Conservation (phyloP, 345 rosid genomes). For the Durio zibethinus region DNA sequence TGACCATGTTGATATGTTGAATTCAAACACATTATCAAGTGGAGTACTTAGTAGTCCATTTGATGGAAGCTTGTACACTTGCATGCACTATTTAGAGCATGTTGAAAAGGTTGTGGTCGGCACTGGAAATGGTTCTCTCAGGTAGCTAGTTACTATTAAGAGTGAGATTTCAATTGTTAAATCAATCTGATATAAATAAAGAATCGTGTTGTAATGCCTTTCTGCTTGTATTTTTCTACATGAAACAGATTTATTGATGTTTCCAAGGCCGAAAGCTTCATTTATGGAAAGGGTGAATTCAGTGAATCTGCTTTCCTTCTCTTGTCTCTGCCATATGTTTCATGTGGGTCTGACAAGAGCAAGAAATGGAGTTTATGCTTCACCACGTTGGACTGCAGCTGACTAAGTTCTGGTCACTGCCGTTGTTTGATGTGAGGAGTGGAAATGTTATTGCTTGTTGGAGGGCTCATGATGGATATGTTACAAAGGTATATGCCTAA, state of each 20-base stretch:
- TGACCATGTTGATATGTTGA: conserved; percentile 51
- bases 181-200: conserved; percentile 13
- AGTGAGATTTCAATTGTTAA: background rate
- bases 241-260: conserved; percentile 66
- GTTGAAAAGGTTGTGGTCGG: conserved; percentile 66
- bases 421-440: conserved; percentile 71
- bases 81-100: conserved; percentile 69
- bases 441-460: conserved; percentile 67
- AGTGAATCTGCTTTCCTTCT: conserved; percentile 65
- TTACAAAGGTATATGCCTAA: conserved; percentile 57
- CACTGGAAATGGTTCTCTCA: conserved; percentile 84
- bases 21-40: conserved; percentile 57
- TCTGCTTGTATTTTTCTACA: conserved; percentile 7
- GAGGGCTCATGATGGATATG: conserved; percentile 90
- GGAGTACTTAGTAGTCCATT: conserved; percentile 64
- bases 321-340: conserved; percentile 82
- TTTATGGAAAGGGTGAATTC: conserved; percentile 75
- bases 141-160: conserved; percentile 40
- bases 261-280: conserved; percentile 75
- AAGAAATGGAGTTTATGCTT: conserved; percentile 41
- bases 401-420: conserved; percentile 86
- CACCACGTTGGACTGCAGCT: conserved; percentile 79
- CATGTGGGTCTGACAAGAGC: conserved; percentile 57
- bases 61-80: conserved; percentile 84
- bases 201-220: conserved; percentile 8